Conservation (phyloP, 768 basidiomycete genomes). For the Pulveroboletus sp. region DNA sequence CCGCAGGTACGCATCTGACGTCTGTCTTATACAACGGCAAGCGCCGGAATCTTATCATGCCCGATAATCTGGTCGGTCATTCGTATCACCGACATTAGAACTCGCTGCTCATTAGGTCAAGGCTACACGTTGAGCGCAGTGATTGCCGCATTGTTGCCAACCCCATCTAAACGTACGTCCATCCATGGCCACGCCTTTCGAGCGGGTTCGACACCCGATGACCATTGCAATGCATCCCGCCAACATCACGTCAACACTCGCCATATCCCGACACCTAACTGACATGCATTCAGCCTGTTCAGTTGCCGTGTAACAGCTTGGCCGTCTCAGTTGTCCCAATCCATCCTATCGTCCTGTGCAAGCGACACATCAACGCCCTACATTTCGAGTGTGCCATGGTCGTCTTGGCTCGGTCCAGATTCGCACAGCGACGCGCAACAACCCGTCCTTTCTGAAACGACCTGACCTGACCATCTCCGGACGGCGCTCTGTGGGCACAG, state of each 20-base stretch:
- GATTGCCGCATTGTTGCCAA: too few species aligned
- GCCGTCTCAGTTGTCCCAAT: not conserved
- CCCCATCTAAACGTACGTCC: not conserved
- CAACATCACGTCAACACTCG: not conserved
- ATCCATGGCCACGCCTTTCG: not conserved
- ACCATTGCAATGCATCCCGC: not conserved
- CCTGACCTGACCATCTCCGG: not conserved
- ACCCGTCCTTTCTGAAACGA: not conserved
- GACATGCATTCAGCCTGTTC: not conserved
- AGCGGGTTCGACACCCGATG: not conserved
- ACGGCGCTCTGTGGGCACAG: too few species aligned
- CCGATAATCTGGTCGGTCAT: too few species aligned
- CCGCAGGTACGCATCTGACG: not conserved
- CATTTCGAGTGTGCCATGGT: conserved; percentile 1
- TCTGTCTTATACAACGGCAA: too few species aligned
- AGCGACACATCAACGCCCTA: not conserved
- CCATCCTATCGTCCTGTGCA: not conserved
- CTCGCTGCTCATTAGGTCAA: too few species aligned
- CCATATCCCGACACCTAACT: not conserved
- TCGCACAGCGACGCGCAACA: not conserved
- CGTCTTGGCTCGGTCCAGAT: not conserved
- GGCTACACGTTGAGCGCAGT: too few species aligned
- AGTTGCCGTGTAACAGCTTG: not conserved
- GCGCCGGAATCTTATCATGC: too few species aligned
- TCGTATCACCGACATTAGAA: too few species aligned